Base-by-base conservation (phyloP, 192 early-diverging fungal genomes). In the Podila minutissima region DNA sequence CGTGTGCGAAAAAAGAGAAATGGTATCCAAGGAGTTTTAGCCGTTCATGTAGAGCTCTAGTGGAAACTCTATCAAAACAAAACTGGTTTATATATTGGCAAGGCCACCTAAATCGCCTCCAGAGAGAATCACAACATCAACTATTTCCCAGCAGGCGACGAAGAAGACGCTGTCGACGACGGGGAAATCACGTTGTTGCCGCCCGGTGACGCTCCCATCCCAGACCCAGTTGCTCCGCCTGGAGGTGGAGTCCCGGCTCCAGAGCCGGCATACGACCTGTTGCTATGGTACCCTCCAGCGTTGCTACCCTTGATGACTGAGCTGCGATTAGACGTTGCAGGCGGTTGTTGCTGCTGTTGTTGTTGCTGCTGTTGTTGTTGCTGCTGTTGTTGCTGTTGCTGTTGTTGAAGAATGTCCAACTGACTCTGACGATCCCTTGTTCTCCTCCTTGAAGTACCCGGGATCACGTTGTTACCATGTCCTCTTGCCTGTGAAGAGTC, bases 401-500 rank as follows among this genome's bases (percentile, higher is more conserved):
- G 68, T 9, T 61, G 68, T 24, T 72, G 70, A 19, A 41, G 28
- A 5, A 31, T 67, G 1, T 81, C 77, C 33, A 73, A 22, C 26
- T 81, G 77, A n/a, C 71, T 73, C 41, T 69, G 77, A 20, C 77
- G 77, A 66, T 81, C 77, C 1, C 77, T 66, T 1, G 77, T 73
- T 24, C 71, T 72, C 29, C 71, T 60, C 37, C 77, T 65, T 19
- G 68, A 24, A 1, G 35, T 22, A 8, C 46, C 62, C 19, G 33
- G 6, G 4, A 64, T 33, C 20, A 33, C 31, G 15, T 46, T 46
- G 41, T 46, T 46, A 17, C 41, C 15, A 46, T 46, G 11, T 17
- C 41, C 41, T 15, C 41, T 46, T 46, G 41, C 13, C 3, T 46
- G 41, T 0, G 13, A 46, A 3, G 41, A 46, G 41, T 46, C 41